Evolutionary conservation across 495 filamentous ascomycete genomes (phyloP).

Genomic region (Opeltia flavorubescens): DNA sequence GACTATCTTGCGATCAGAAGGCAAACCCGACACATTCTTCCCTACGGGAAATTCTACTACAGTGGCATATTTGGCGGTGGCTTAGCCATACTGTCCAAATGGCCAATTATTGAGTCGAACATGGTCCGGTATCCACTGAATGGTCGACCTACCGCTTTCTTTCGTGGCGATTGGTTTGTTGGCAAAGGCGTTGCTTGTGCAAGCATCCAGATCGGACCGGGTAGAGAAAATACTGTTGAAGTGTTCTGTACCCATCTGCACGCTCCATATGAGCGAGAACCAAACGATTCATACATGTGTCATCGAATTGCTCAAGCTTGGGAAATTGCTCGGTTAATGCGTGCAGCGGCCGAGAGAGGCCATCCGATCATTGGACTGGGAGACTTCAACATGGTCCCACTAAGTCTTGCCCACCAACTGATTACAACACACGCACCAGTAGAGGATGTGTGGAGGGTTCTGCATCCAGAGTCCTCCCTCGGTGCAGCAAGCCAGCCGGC

Average conservation of each 20-base stretch:
- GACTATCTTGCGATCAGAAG: slow-evolving; percentile 75
- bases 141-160: slow-evolving; percentile 85
- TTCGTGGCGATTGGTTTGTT: slow-evolving; percentile 71
- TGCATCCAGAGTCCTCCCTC: slow-evolving; percentile 68
- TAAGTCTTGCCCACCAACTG: slow-evolving; percentile 74
- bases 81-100: slow-evolving; percentile 82
- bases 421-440: slow-evolving; percentile 69
- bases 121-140: slow-evolving; percentile 87
- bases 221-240: slow-evolving; percentile 55
- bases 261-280: slow-evolving; percentile 72
- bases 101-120: slow-evolving; percentile 86
- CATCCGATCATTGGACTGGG: slow-evolving; percentile 75
- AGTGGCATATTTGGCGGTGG: slow-evolving; percentile 82
- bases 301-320: slow-evolving; percentile 93
- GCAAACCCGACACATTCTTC: slow-evolving; percentile 63
- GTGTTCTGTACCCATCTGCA: slow-evolving; percentile 95
- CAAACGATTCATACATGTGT: slow-evolving; percentile 71
- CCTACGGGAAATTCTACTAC: slow-evolving; percentile 87
- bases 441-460: slow-evolving; percentile 63
- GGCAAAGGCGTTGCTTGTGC: slow-evolving; percentile 91
- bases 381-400: slow-evolving; percentile 90
- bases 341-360: slow-evolving; percentile 69
- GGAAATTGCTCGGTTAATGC: slow-evolving; percentile 87
- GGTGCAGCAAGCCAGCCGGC: slow-evolving; percentile 50
- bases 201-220: slow-evolving; percentile 57